Conservation (phyloP, 768 basidiomycete species). For the Rhodotorula babjevae region DNA sequence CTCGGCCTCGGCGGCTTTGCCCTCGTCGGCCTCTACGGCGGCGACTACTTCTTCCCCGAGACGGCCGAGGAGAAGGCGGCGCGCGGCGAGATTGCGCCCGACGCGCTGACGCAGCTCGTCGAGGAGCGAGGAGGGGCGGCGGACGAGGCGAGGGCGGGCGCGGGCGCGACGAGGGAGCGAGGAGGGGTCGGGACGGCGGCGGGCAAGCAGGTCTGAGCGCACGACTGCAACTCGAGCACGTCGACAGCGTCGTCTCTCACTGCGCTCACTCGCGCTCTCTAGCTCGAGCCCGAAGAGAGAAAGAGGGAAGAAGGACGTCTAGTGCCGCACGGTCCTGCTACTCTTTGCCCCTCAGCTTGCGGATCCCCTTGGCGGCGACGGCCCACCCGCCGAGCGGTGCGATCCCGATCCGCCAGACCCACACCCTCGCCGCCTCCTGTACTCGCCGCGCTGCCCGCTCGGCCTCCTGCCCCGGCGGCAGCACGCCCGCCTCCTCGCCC, state of each 20-base stretch:
- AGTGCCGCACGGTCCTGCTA: background rate
- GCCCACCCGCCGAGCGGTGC: conserved; percentile 28
- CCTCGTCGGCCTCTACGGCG: conserved; percentile 26
- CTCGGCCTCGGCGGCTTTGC: conserved; percentile 22
- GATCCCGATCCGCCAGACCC: conserved; percentile 38
- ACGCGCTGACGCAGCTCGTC: too few species aligned
- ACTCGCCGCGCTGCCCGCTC: conserved; percentile 20
- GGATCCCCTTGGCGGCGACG: conserved; percentile 26
- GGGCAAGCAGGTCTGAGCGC: background rate
- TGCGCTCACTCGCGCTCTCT: too few species aligned
- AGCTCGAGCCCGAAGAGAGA: too few species aligned
- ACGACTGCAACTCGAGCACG: too few species aligned
- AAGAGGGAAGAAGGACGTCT: too few species aligned
- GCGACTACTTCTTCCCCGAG: conserved; percentile 21
- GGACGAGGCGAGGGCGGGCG: too few species aligned
- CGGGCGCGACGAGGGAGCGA: background rate
- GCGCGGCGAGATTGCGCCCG: background rate
- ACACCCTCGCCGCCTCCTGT: conserved; percentile 30
- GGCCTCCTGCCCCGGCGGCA: conserved; percentile 12
- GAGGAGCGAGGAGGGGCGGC: too few species aligned
- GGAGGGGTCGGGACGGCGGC: too few species aligned
- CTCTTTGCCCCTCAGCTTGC: conserved; percentile 26
- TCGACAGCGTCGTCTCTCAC: too few species aligned
- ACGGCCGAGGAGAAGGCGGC: conserved; percentile 11
- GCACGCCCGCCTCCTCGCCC: background rate